Base-by-base conservation (phyloP, 768 basidiomycete genomes). In the Boletus sp. region DNA sequence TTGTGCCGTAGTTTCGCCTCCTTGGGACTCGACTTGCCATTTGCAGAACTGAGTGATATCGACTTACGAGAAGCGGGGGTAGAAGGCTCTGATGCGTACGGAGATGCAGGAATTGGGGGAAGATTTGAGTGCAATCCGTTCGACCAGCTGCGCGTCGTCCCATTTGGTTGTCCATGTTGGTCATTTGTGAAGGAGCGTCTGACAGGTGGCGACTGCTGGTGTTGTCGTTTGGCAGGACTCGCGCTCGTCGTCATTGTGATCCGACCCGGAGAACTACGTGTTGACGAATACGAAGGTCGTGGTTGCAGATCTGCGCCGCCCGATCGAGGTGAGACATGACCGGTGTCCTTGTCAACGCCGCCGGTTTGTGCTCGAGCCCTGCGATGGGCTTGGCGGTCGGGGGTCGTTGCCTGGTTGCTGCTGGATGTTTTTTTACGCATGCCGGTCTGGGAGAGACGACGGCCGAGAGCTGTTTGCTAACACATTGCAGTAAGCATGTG, bases 381-480 rank as follows among this genome's bases (percentile, higher is more conserved):
- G 58, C 76, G 76, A 60, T 72, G 63, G 37, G 62, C 64, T 68
- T 70, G 67, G 63, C 70, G 59, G 58, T 75, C 66, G 52, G 68
- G 50, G 9, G 54, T 61, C 8, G 57, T n/a, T 54, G 47, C 37
- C 71, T 58, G 64, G 39, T 48, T 55, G 30, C 33, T 30, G n/a
- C 14, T 1, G 7, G 67, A 37, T 0, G 11, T 4, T 3, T 65
- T 69, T 54, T 59, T 66, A 29, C 65, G 72, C 50, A 72, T 73
- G 12, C 80, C 78, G 7, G 78, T 78, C 59, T 79, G 81, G 20
- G 89, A 90, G 52, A 91, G 74, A 50, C 89, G 78, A 35, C 89
- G 85, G 45, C 85, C 85, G 6, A 89, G 76, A 0, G 89, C 81
- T 10, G 87, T 89, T 68, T 89, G 87, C 88, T 90, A 50, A 47